Base-by-base conservation (phyloP, 1,284 basidiomycete genomes). In the Mycena sp. region DNA sequence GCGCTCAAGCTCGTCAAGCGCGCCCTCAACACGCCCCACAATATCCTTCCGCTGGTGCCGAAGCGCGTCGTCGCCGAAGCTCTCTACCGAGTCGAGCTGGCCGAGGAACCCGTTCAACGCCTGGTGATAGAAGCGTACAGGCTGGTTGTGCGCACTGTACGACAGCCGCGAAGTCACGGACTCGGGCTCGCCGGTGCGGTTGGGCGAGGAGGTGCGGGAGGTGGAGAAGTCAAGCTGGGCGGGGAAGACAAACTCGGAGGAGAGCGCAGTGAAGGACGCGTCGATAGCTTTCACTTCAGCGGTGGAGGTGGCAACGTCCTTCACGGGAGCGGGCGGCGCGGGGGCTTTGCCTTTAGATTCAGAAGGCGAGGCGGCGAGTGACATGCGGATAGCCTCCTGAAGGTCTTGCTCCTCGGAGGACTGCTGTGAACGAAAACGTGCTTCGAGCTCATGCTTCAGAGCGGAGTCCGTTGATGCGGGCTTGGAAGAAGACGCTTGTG, bases 41-140 rank as follows among this genome's bases (percentile, higher is more conserved):
- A 85, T 75, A 23, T 80, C 79, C 76, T 85, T 88, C 63, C 88
- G 73, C 62, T 71, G 78, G 25, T 70, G 71, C 63, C 88, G 76
- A 32, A 90, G 76, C 5, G 72, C 77, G 21, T 79, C 78, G 67
- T 87, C 84, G 3, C 88, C 89, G 57, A 79, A 80, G 58, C 83
- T 86, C 43, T 85, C 79, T 23, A 90, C 77, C 2, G 78, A 81
- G 70, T 91, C 89, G 9, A 89, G 77, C 67, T 82, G 77, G 12
- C 80, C 73, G 3, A 91, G 73, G 29, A 91, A 76, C 49, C 80
- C 76, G 23, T 81, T 79, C 12, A 90, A 76, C 4, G 80, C 80
- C 66, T 89, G 82, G 61, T 87, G 85, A 72, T 87, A 87, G 55
- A 79, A 83, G 51, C 87, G 83, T 26, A 90, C 76, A 0, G 85